phyloP scores from a whole-genome alignment of 345 rosid species.

The Anacardium occidentale region DNA sequence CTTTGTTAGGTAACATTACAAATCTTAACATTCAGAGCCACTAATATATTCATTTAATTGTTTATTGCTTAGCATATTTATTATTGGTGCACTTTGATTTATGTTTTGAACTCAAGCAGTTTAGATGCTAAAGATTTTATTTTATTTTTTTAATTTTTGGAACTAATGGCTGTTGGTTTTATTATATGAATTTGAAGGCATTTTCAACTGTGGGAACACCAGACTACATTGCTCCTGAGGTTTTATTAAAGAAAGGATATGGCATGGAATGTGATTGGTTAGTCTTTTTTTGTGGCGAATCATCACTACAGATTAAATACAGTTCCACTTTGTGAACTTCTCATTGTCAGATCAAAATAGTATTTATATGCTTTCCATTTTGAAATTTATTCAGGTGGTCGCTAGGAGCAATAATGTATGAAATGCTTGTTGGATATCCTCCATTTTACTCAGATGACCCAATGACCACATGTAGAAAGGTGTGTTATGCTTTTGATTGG shows the following conservation, averaged over 20 bases:
- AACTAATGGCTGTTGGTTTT: constrained; percentile 7
- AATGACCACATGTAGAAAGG: constrained; percentile 88
- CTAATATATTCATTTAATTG: neutral
- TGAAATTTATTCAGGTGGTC: constrained; percentile 77
- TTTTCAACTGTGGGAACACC: constrained; percentile 98
- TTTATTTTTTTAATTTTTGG: neutral
- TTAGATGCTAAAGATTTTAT: neutral
- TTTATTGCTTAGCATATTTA: neutral
- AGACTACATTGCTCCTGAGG: constrained; percentile 97
- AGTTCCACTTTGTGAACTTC: neutral
- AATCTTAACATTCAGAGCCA: constrained; percentile 4
- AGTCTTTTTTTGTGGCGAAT: constrained; percentile 29
- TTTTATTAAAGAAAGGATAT: constrained; percentile 91
- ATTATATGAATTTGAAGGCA: constrained; percentile 48
- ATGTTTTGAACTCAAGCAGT: constrained; percentile 9
- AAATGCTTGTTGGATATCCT: constrained; percentile 97
- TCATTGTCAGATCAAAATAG: neutral
- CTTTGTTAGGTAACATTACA: neutral
- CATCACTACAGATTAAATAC: neutral
- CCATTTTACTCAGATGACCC: constrained; percentile 97
- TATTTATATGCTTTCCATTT: constrained; percentile 8
- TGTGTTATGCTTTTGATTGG: constrained; percentile 29
- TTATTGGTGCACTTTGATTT: constrained; percentile 8
- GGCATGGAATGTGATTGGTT: constrained; percentile 99
- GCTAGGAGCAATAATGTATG: constrained; percentile 94